These are phyloP conservation scores for Paxillus rubicundulus DNA, from an alignment of 768 basidiomycete species.

Conservation along the genomic window DNA sequence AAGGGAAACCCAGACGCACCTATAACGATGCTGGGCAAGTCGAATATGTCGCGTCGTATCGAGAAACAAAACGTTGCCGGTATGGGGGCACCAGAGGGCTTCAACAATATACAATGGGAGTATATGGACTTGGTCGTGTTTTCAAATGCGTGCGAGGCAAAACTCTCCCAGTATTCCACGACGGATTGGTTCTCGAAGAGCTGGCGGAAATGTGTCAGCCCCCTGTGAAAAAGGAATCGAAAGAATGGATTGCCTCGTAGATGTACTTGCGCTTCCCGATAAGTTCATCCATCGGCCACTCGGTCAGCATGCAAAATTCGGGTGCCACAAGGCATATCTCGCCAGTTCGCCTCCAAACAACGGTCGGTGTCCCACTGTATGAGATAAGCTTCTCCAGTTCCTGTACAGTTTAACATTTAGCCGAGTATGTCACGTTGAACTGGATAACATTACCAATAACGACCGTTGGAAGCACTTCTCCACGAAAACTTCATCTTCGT, in stretches of 20 bases:
- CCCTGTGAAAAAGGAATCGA: constrained; percentile 3
- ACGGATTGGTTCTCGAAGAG: constrained; percentile 94
- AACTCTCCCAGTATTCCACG: constrained; percentile 96
- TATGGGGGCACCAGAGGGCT: constrained; percentile 79
- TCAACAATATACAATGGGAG: constrained; percentile 86
- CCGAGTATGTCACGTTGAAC: background rate
- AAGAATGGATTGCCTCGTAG: constrained; percentile 36
- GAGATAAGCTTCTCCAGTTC: constrained; percentile 97
- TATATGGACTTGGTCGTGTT: constrained; percentile 95
- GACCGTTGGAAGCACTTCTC: constrained; percentile 95
- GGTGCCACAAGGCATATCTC: constrained; percentile 96
- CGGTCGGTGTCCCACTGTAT: constrained; percentile 95
- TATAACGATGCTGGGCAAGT: constrained; percentile 85
- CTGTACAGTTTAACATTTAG: constrained; percentile 38
- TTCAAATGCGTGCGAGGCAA: constrained; percentile 95
- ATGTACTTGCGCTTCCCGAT: constrained; percentile 51
- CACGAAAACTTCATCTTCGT: constrained; percentile 95
- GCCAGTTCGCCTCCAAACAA: constrained; percentile 96
- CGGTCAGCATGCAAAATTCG: constrained; percentile 93
- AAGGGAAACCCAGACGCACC: constrained; percentile 43
- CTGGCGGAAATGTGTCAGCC: constrained; percentile 36
- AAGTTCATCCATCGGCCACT: constrained; percentile 86
- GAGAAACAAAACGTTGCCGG: constrained; percentile 96
- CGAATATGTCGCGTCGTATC: constrained; percentile 89
- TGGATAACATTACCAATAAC: constrained; percentile 59